These are phyloP conservation scores for Neurospora tetrasperma DNA, from an alignment of 495 filamentous ascomycete genomes.

Conservation along the genomic window DNA sequence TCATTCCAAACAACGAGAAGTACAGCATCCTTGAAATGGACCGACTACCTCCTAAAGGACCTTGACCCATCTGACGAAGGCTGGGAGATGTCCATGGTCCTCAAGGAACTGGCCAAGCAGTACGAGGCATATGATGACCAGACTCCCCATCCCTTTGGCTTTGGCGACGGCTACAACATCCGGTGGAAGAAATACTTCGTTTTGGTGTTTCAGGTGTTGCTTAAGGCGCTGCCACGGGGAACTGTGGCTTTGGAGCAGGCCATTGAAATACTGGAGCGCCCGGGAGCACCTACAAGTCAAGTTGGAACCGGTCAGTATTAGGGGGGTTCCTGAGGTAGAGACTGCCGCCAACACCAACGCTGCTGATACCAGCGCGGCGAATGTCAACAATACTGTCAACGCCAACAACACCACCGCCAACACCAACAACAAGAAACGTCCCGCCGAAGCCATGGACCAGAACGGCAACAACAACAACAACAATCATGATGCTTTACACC, in stretches of 20 bases:
- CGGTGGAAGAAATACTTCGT: not conserved
- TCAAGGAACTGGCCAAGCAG: not conserved
- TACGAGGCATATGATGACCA: not conserved
- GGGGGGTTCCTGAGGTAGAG: not conserved
- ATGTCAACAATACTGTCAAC: not conserved
- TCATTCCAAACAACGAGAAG: not conserved
- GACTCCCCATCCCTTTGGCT: not conserved
- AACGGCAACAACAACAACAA: not conserved
- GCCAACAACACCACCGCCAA: not conserved
- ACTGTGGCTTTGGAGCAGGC: not conserved
- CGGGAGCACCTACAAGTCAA: not conserved
- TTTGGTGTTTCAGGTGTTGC: not conserved
- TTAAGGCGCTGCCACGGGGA: not conserved
- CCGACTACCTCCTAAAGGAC: not conserved
- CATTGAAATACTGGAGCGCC: not conserved
- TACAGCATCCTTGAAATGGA: not conserved
- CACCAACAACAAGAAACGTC: not conserved
- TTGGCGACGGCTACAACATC: not conserved
- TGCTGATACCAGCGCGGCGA: not conserved
- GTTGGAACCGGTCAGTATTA: not conserved
- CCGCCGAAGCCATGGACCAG: not conserved
- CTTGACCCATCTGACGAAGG: not conserved
- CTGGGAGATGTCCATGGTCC: not conserved
- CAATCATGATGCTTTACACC: not conserved
- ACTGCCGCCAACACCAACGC: not conserved